Evolutionary conservation across 192 early-diverging fungal species (phyloP).

Genomic region (Jimgerdemannia flammicorona): DNA sequence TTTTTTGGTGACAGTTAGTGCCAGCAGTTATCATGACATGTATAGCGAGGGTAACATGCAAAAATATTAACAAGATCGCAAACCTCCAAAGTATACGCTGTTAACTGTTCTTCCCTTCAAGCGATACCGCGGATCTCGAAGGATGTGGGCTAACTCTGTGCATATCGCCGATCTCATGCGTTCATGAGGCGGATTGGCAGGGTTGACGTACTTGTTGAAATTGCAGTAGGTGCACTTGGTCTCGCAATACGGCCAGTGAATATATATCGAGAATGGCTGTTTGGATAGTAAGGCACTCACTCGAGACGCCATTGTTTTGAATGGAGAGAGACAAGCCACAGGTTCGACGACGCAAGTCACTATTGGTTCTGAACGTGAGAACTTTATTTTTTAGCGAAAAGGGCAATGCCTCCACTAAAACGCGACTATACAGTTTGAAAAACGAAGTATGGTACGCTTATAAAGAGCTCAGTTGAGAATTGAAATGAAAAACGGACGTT

Average conservation of each 20-base stretch:
- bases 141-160: conserved; percentile 32
- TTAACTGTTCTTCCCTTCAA: conserved; percentile 27
- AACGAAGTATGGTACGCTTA: too few relatives aligned
- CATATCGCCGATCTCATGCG: conserved; percentile 35
- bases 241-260: conserved; percentile 58
- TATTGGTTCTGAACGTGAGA: too few relatives aligned
- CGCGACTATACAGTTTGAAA: too few relatives aligned
- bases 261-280: conserved; percentile 40
- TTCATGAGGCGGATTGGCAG: conserved; percentile 33
- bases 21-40: neutral
- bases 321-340: neutral
- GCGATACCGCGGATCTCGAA: conserved; percentile 24
- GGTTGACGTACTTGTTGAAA: conserved; percentile 55
- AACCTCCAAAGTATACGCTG: conserved; percentile 50
- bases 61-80: conserved; percentile 5
- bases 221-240: conserved; percentile 58
- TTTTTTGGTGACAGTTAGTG: conserved; percentile 3
- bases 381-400: too few relatives aligned
- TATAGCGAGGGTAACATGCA: neutral
- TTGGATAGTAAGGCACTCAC: conserved; percentile 2
- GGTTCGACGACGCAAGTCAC: too few relatives aligned
- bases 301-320: neutral
- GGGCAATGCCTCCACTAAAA: too few relatives aligned
- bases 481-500: too few relatives aligned
- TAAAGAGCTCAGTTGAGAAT: too few relatives aligned